These are phyloP conservation scores for Ustanciosporium gigantosporum DNA, from an alignment of 1,284 basidiomycete genomes.

Conservation along the genomic window DNA sequence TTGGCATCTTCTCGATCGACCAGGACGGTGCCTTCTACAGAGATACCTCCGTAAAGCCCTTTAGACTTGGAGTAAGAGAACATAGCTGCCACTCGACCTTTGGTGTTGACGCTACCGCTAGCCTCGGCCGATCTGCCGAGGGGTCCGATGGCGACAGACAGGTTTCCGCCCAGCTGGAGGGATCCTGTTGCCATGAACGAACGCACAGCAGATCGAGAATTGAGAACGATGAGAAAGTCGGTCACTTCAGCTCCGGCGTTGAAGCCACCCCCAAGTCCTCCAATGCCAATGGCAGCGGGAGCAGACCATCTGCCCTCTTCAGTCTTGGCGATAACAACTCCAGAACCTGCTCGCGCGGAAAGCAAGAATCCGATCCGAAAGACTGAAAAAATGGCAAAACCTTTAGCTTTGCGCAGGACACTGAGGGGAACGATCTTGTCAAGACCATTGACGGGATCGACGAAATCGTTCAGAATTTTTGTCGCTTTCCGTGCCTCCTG, in stretches of 20 bases:
- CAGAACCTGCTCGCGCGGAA: slow-evolving; percentile 75
- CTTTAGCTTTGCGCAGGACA: slow-evolving; percentile 72
- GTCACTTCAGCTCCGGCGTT: slow-evolving; percentile 83
- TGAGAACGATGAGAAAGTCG: slow-evolving; percentile 90
- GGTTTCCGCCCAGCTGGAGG: slow-evolving; percentile 73
- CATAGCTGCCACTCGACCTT: slow-evolving; percentile 90
- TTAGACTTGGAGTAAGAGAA: slow-evolving; percentile 85
- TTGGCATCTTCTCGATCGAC: slow-evolving; percentile 84
- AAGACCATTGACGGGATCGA: slow-evolving; percentile 51
- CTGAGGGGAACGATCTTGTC: slow-evolving; percentile 56
- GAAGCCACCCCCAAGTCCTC: slow-evolving; percentile 76
- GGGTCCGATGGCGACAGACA: slow-evolving; percentile 79
- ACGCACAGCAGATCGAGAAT: slow-evolving; percentile 72
- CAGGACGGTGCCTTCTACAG: slow-evolving; percentile 90
- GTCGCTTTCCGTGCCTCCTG: slow-evolving; percentile 67
- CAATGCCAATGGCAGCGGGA: slow-evolving; percentile 92
- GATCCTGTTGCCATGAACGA: slow-evolving; percentile 95
- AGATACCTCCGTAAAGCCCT: slow-evolving; percentile 82
- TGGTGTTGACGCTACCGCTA: slow-evolving; percentile 79
- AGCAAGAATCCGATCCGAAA: slow-evolving; percentile 66
- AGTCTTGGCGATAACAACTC: slow-evolving; percentile 85
- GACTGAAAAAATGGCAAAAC: slow-evolving; percentile 71
- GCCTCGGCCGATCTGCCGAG: slow-evolving; percentile 94
- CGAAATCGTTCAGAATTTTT: slow-evolving; percentile 56
- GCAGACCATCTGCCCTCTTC: slow-evolving; percentile 89